A percentile compares a stretch with the other conserved stretches of the same genome.
Evolutionary conservation across 129 eudicot species (phyloP).

Genomic region (Dittrichia graveolens): DNA sequence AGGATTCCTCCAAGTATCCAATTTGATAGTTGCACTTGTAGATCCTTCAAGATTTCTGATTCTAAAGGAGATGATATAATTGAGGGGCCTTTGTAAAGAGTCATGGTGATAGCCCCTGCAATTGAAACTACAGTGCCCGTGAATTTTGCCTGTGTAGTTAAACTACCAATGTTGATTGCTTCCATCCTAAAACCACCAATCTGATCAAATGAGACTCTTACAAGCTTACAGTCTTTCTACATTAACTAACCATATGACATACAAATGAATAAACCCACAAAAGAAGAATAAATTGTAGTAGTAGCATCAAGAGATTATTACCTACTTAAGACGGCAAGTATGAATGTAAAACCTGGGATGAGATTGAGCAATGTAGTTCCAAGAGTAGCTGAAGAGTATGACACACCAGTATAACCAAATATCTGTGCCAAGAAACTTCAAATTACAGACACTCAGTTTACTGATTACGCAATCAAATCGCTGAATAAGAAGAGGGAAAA

Average conservation of each 20-base stretch:
- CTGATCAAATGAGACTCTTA: conserved; percentile 15
- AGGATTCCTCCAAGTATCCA: conserved; percentile 76
- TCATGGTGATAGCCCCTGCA: conserved; percentile 69
- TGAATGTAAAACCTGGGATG: conserved; percentile 80
- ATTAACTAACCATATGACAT: too few species aligned
- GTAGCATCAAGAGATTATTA: conserved; percentile 13
- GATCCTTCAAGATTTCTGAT: conserved; percentile 22
- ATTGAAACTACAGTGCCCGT: conserved; percentile 72
- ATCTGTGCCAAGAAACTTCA: conserved; percentile 71
- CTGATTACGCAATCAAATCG: too few species aligned
- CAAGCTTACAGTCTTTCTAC: neutral
- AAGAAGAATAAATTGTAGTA: neutral
- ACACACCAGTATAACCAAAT: conserved; percentile 77
- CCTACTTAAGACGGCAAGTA: conserved; percentile 76
- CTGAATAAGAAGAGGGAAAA: too few species aligned
- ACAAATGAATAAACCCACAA: neutral
- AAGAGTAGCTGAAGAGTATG: conserved; percentile 64
- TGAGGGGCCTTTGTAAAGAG: conserved; percentile 75
- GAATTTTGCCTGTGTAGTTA: conserved; percentile 54
- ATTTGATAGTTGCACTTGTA: conserved; percentile 43
- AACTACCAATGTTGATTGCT: conserved; percentile 41
- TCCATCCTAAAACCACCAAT: conserved; percentile 63
- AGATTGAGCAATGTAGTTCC: conserved; percentile 82
- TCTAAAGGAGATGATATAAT: conserved; percentile 31
- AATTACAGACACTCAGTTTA: neutral